Percentiles rank a stretch among this genome's conserved stretches.
phyloP scores from a whole-genome alignment of 1,284 basidiomycete species.

The Apiotrichum mycotoxinovorans region DNA sequence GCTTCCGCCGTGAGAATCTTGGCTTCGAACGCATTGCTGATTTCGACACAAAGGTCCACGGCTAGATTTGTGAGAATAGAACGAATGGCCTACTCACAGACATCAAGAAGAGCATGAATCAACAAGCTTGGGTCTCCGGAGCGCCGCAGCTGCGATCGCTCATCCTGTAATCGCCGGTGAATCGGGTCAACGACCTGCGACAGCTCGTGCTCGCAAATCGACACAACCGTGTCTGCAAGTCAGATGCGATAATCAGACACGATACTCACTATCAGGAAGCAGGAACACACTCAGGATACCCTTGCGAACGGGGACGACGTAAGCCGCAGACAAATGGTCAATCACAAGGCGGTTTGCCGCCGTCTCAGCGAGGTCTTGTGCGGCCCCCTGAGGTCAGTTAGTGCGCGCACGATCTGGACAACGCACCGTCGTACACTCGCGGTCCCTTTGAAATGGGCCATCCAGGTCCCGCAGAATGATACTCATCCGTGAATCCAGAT shows the following conservation, averaged over 20 bases:
- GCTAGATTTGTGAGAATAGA: constrained; percentile 5
- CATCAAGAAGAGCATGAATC: constrained; percentile 45
- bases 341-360: constrained; percentile 32
- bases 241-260: neutral
- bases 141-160: constrained; percentile 40
- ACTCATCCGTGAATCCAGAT: no score
- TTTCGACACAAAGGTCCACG: constrained; percentile 43
- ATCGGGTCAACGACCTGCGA: constrained; percentile 44
- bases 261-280: constrained; percentile 42
- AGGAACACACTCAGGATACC: constrained; percentile 46
- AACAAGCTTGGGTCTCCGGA: constrained; percentile 49
- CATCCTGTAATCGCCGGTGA: constrained; percentile 44
- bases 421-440: no score
- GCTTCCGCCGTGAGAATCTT: constrained; percentile 49
- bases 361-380: constrained; percentile 21
- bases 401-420: neutral
- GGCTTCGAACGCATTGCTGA: constrained; percentile 47
- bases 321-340: constrained; percentile 45
- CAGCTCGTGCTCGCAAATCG: constrained; percentile 35
- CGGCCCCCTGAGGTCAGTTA: constrained; percentile 1
- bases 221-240: constrained; percentile 41
- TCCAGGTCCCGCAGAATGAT: no score
- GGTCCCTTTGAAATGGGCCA: no score
- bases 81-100: constrained; percentile 1
- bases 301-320: constrained; percentile 47